A percentile compares a stretch with the other conserved stretches of the same genome.
Conservation (phyloP, 495 filamentous ascomycete species). For the Penicillium daleae region DNA sequence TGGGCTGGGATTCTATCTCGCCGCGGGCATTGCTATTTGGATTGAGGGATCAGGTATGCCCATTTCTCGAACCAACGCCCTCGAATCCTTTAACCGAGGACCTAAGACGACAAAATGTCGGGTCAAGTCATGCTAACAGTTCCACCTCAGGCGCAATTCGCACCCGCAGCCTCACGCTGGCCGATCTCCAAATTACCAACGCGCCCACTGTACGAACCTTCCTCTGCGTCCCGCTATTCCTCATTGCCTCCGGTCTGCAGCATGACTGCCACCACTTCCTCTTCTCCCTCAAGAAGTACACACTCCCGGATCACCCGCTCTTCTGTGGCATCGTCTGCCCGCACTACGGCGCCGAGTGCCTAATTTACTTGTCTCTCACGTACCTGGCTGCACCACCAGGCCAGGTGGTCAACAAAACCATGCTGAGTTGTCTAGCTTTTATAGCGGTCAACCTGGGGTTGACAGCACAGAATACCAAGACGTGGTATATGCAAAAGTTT, state of each 20-base stretch:
- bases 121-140: neutral
- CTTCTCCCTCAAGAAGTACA: slow-evolving; percentile 80
- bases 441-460: slow-evolving; percentile 79
- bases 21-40: slow-evolving; percentile 76
- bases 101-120: neutral
- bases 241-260: slow-evolving; percentile 76
- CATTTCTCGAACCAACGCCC: neutral
- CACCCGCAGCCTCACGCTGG: slow-evolving; percentile 32
- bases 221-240: slow-evolving; percentile 65
- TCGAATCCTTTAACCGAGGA: neutral
- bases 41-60: slow-evolving; percentile 76
- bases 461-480: slow-evolving; percentile 74
- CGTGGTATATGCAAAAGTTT: slow-evolving; percentile 84
- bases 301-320: slow-evolving; percentile 70
- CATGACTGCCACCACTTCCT: slow-evolving; percentile 82
- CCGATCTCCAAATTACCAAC: slow-evolving; percentile 41
- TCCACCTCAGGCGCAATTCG: slow-evolving; percentile 33
- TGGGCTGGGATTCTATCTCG: slow-evolving; percentile 77
- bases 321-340: slow-evolving; percentile 77
- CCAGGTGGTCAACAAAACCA: slow-evolving; percentile 68
- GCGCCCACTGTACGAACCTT: slow-evolving; percentile 62
- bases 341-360: slow-evolving; percentile 89
- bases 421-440: slow-evolving; percentile 70
- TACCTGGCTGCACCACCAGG: slow-evolving; percentile 70
- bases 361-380: slow-evolving; percentile 80